phyloP scores from a whole-genome alignment of 129 eudicot genomes.

The Lonicera japonica region DNA sequence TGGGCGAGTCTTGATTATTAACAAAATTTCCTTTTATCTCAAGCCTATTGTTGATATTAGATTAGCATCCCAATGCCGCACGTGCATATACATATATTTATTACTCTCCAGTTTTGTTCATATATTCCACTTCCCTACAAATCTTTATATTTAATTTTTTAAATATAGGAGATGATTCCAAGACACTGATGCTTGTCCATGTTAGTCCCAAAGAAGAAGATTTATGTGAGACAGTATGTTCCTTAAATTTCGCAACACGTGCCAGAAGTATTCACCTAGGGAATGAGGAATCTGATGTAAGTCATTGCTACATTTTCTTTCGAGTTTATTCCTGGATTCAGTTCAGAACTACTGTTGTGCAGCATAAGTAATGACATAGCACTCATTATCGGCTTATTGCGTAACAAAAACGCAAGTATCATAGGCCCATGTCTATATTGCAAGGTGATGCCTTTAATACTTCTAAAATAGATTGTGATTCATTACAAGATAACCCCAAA shows the following conservation, averaged over 20 bases:
- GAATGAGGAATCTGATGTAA: slow-evolving; percentile 28
- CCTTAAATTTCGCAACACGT: slow-evolving; percentile 9
- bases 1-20: too few species aligned
- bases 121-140: too few species aligned
- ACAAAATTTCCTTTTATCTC: too few species aligned
- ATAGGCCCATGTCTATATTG: too few species aligned
- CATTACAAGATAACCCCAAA: too few species aligned
- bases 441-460: too few species aligned
- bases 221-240: slow-evolving; percentile 2
- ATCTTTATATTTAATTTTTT: too few species aligned
- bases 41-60: too few species aligned
- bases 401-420: too few species aligned
- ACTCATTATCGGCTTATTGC: too few species aligned
- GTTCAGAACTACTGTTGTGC: background rate
- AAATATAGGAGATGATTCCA: background rate
- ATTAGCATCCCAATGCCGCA: too few species aligned
- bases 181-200: background rate
- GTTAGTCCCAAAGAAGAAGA: slow-evolving; percentile 1
- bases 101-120: background rate
- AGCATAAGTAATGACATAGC: background rate
- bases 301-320: slow-evolving; percentile 1
- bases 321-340: background rate
- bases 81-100: background rate
- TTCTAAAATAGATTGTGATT: too few species aligned
- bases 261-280: slow-evolving; percentile 38